Evolutionary conservation across 2,329 filamentous ascomycete species (phyloP).

Genomic region (Cladosporium austrohemisphaericum): DNA sequence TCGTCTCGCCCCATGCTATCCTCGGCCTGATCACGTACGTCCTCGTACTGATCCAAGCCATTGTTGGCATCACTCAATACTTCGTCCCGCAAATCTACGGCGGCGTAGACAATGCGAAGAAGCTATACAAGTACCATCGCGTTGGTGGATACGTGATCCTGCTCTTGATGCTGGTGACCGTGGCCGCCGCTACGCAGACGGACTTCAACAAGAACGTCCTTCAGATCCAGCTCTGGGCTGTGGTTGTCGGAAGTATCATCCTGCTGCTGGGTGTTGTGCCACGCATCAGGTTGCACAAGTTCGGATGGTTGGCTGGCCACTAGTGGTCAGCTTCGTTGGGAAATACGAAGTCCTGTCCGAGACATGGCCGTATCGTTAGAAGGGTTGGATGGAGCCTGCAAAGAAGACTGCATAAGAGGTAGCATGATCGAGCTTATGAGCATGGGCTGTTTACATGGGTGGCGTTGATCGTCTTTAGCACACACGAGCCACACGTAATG

Average conservation of each 20-base stretch:
- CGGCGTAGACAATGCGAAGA: constrained; percentile 72
- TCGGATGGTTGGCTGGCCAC: constrained; percentile 54
- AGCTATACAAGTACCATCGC: constrained; percentile 86
- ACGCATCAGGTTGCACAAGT: constrained; percentile 76
- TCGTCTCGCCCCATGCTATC: constrained; percentile 76
- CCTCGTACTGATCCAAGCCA: constrained; percentile 66
- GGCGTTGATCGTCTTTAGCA: too few species aligned
- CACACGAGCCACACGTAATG: too few species aligned
- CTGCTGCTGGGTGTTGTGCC: constrained; percentile 70
- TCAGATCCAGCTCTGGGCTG: constrained; percentile 71
- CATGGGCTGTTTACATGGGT: too few species aligned
- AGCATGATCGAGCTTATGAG: too few species aligned
- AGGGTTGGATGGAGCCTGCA: too few species aligned
- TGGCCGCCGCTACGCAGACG: constrained; percentile 72
- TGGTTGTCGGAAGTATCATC: constrained; percentile 62
- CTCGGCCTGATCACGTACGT: constrained; percentile 75
- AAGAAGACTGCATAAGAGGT: too few species aligned
- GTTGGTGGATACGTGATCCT: constrained; percentile 70
- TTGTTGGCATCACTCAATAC: constrained; percentile 80
- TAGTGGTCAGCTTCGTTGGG: constrained; percentile 12
- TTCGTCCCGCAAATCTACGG: constrained; percentile 72
- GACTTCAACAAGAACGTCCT: constrained; percentile 66
- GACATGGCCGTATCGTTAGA: too few species aligned
- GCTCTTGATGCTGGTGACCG: constrained; percentile 67
- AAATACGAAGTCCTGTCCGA: too few species aligned